A percentile compares a stretch with the other conserved stretches of the same genome.
Evolutionary conservation across 2,329 filamentous ascomycete genomes (phyloP).

Genomic region (Keithomyces neogunnii): DNA sequence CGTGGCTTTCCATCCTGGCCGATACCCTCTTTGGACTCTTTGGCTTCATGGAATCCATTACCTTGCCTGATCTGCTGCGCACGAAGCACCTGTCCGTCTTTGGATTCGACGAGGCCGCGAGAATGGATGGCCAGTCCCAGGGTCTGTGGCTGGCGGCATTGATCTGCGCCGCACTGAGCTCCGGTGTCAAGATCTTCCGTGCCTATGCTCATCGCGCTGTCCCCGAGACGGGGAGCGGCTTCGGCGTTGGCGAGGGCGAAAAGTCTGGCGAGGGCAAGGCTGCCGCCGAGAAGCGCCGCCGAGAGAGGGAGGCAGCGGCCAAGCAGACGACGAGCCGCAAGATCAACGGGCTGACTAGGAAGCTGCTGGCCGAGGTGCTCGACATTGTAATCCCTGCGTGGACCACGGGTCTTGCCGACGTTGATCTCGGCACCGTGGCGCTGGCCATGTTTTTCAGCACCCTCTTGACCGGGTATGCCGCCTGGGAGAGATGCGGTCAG

Average conservation of each 20-base stretch:
- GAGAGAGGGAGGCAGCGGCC: conserved; percentile 22
- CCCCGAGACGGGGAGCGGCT: conserved; percentile 20
- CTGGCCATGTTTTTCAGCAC: conserved; percentile 54
- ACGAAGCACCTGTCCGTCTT: conserved; percentile 41
- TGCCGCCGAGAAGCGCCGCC: conserved; percentile 23
- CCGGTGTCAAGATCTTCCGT: conserved; percentile 32
- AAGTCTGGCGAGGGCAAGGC: conserved; percentile 14
- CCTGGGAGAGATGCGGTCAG: conserved; percentile 46
- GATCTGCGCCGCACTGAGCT: conserved; percentile 37
- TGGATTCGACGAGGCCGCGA: conserved; percentile 36
- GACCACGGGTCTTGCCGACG: conserved; percentile 51
- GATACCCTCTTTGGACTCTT: conserved; percentile 58
- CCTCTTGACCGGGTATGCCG: conserved; percentile 48
- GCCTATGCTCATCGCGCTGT: conserved; percentile 27
- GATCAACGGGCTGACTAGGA: conserved; percentile 31
- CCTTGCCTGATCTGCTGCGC: conserved; percentile 44
- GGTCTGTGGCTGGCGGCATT: conserved; percentile 63
- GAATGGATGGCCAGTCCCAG: conserved; percentile 51
- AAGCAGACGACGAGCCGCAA: conserved; percentile 20
- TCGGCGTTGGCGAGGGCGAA: conserved; percentile 11
- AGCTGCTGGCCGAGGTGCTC: conserved; percentile 46
- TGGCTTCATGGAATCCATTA: conserved; percentile 56
- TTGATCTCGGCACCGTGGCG: conserved; percentile 44
- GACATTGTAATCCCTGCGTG: conserved; percentile 56
- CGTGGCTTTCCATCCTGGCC: conserved; percentile 45